Percentiles rank a stretch among this genome's conserved stretches.
Conservation (phyloP, 225 moss, liverwort and hornwort genomes). For the Marchantia polymorpha region DNA sequence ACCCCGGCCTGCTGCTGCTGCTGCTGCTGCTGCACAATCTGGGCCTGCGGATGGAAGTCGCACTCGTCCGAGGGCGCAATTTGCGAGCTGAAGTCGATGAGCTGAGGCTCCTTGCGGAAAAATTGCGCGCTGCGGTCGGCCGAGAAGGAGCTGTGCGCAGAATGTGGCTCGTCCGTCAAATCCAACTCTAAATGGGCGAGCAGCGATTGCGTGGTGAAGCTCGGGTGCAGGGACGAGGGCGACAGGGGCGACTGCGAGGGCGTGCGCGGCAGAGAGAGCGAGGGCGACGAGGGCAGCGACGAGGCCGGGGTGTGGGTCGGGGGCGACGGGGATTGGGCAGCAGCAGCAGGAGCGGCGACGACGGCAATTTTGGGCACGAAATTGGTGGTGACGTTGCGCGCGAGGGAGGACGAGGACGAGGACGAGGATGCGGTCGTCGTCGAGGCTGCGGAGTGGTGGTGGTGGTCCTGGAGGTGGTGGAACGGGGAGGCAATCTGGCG, state of each 20-base stretch:
- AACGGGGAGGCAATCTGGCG: conserved; percentile 19
- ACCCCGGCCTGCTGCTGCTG: background rate
- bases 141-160: conserved; percentile 14
- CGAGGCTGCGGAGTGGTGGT: conserved; percentile 2
- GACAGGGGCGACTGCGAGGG: conserved; percentile 36
- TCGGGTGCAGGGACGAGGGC: conserved; percentile 21
- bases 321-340: conserved; percentile 28
- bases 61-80: conserved; percentile 3
- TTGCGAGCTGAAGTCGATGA: conserved; percentile 34
- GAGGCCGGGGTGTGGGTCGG: conserved; percentile 13
- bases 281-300: conserved; percentile 36
- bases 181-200: conserved; percentile 45
- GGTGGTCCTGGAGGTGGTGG: conserved; percentile 22
- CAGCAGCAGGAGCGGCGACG: background rate
- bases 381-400: conserved; percentile 11
- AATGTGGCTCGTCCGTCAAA: conserved; percentile 27
- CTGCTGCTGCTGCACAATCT: too few species aligned
- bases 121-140: background rate
- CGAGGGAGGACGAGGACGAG: background rate
- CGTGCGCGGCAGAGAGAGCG: conserved; percentile 37
- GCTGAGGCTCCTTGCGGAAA: conserved; percentile 23
- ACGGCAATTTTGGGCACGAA: background rate
- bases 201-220: conserved; percentile 36
- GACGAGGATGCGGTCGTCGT: background rate
- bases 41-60: background rate